phyloP scores from a whole-genome alignment of 495 filamentous ascomycete genomes.

The Penicillium steckii region DNA sequence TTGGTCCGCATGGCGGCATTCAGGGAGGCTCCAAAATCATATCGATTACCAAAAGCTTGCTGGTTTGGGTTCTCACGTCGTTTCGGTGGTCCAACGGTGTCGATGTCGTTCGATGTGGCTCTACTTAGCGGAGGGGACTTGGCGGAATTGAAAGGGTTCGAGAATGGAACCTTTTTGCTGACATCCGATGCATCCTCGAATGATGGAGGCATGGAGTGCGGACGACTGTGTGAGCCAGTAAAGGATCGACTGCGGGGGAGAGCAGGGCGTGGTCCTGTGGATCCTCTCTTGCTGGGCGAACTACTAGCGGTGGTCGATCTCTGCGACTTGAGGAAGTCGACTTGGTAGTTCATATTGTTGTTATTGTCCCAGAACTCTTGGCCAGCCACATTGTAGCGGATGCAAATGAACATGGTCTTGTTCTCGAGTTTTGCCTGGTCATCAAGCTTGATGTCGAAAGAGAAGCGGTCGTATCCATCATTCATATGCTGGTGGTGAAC shows the following conservation, averaged over 20 bases:
- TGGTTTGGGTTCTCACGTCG: constrained; percentile 59
- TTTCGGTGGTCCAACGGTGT: constrained; percentile 44
- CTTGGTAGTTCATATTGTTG: constrained; percentile 76
- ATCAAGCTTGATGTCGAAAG: constrained; percentile 88
- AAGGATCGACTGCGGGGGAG: constrained; percentile 74
- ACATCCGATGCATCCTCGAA: constrained; percentile 70
- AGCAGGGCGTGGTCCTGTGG: constrained; percentile 54
- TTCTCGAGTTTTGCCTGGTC: constrained; percentile 86
- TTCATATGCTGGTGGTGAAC: constrained; percentile 63
- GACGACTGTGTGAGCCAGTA: constrained; percentile 45
- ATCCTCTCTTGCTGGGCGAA: constrained; percentile 29
- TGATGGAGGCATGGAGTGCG: constrained; percentile 60
- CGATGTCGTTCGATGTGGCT: constrained; percentile 30
- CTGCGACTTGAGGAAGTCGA: constrained; percentile 80
- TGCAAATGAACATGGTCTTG: constrained; percentile 89
- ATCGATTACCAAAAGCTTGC: constrained; percentile 85
- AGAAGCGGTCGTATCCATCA: constrained; percentile 81
- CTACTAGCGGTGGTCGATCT: constrained; percentile 48
- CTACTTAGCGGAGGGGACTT: constrained; percentile 48
- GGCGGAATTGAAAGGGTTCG: constrained; percentile 52
- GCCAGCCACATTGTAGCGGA: constrained; percentile 82
- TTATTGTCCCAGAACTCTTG: constrained; percentile 98
- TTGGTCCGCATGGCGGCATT: constrained; percentile 70
- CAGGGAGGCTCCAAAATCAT: constrained; percentile 90
- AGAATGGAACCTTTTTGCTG: constrained; percentile 56